Evolutionary conservation across 164 flowering plant genomes (phyloP), one percentile per base, ranked within the genome.

Genomic region (Cinnamomum chago): DNA sequence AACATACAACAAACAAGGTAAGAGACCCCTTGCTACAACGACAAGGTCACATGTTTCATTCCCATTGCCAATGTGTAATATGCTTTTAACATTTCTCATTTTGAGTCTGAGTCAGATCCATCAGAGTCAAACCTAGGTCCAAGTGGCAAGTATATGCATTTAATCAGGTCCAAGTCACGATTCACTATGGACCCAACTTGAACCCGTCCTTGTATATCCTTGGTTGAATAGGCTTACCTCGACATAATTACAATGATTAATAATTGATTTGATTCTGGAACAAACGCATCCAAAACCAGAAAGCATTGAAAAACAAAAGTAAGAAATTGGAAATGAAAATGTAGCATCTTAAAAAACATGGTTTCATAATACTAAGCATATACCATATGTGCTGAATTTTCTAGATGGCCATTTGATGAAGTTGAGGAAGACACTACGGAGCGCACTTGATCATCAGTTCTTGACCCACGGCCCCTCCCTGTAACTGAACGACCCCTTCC

Each of bases 381-480:
- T 76, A 91, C 98, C 95, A 86, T 90, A 22, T 73, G 77, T 68
- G 68, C 72, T 33, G 84, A 84, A 76, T 81, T 89, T 70, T 89
- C 95, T 52, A 73, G 78, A 58, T 88, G 95, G 60, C 97, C 97
- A 88, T 93, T 95, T 70, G 86, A 81, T 70, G 80, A 72, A 64
- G 79, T 67, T 68, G 82, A 62, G 7, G 87, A 77, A 67, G 84
- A 72, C 70, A 51, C 69, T 76, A 83, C 89, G 51, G 74, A 12
- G 72, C 76, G 89, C 2, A 81, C 58, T 69, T 82, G 91, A 75
- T 88, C 94, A 87, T 80, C 86, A 70, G 72, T 79, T 78, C 81
- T 86, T 52, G 88, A 78, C 66, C 89, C 91, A 75, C 97, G 98
- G 22, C 94, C 94, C 81, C 91, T 84, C 69, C 94, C 87, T 70